Evolutionary conservation across 2,329 filamentous ascomycete species (phyloP).

Genomic region (Colletotrichum eleusines): DNA sequence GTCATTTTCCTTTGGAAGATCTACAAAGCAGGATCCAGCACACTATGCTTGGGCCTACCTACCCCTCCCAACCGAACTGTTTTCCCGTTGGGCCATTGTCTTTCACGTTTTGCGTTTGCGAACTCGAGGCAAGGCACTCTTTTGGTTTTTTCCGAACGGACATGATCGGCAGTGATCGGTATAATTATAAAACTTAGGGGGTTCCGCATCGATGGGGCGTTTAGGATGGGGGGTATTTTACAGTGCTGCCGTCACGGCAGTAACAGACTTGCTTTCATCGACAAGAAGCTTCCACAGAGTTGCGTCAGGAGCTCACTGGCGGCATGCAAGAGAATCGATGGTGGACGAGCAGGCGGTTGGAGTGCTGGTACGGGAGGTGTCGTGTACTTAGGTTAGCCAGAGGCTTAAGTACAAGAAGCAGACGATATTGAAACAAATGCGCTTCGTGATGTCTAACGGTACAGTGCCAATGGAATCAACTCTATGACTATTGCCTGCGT

Average conservation of each 20-base stretch:
- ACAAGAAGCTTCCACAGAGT: background rate
- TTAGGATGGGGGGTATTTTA: slow-evolving; percentile 22
- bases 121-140: background rate
- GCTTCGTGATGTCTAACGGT: background rate
- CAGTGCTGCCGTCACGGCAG: background rate
- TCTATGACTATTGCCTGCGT: background rate
- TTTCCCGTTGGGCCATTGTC: background rate
- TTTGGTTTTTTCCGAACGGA: background rate
- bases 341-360: background rate
- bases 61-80: background rate
- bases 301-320: slow-evolving; percentile 6
- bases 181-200: slow-evolving; percentile 36
- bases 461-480: background rate
- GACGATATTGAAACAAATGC: background rate
- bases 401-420: background rate
- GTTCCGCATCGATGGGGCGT: slow-evolving; percentile 34
- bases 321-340: background rate
- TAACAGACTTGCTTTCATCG: slow-evolving; percentile 1
- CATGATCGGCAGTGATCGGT: slow-evolving; percentile 22
- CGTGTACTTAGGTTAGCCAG: background rate
- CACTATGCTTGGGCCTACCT: background rate
- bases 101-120: background rate
- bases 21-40: background rate
- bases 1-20: background rate
- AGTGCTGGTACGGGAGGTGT: background rate